Evolutionary conservation across 2,329 filamentous ascomycete species (phyloP).

Genomic region (Capronia epimyces): DNA sequence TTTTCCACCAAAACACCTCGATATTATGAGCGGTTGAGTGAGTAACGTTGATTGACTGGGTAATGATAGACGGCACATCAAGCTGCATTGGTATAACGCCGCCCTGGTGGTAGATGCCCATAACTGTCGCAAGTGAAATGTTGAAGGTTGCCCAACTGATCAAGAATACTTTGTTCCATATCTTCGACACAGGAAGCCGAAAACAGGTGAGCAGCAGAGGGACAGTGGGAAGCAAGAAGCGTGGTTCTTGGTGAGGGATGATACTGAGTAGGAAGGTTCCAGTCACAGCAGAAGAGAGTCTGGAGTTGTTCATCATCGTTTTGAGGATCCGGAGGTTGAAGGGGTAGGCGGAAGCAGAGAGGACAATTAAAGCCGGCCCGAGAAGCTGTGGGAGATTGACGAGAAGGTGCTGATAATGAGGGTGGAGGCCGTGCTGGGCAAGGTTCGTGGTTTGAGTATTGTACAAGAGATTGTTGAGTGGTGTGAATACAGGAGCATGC

Average conservation of each 20-base stretch:
- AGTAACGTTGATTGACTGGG: conserved; percentile 25
- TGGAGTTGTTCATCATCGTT: conserved; percentile 31
- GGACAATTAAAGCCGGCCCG: conserved; percentile 60
- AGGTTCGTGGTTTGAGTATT: conserved; percentile 67
- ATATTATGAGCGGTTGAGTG: conserved; percentile 28
- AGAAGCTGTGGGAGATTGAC: conserved; percentile 67
- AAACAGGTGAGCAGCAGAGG: conserved; percentile 49
- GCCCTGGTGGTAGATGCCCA: conserved; percentile 52
- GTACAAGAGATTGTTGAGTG: conserved; percentile 71
- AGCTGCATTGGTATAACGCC: conserved; percentile 48
- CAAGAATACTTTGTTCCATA: conserved; percentile 37
- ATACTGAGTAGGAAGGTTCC: conserved; percentile 42
- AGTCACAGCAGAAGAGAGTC: conserved; percentile 41
- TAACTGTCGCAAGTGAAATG: conserved; percentile 42
- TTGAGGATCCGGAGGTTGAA: conserved; percentile 31
- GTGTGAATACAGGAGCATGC: conserved; percentile 63
- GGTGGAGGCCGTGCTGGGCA: conserved; percentile 69
- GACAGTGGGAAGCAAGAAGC: conserved; percentile 48
- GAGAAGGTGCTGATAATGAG: conserved; percentile 70
- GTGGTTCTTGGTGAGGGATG: conserved; percentile 49
- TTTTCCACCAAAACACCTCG: conserved; percentile 51
- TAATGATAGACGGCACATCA: conserved; percentile 36
- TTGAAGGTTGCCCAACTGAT: conserved; percentile 47
- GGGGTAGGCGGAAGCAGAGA: conserved; percentile 43
- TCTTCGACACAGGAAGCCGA: conserved; percentile 34